Evolutionary conservation across 1,284 basidiomycete genomes (phyloP).

Genomic region (Moesziomyces antarcticus): DNA sequence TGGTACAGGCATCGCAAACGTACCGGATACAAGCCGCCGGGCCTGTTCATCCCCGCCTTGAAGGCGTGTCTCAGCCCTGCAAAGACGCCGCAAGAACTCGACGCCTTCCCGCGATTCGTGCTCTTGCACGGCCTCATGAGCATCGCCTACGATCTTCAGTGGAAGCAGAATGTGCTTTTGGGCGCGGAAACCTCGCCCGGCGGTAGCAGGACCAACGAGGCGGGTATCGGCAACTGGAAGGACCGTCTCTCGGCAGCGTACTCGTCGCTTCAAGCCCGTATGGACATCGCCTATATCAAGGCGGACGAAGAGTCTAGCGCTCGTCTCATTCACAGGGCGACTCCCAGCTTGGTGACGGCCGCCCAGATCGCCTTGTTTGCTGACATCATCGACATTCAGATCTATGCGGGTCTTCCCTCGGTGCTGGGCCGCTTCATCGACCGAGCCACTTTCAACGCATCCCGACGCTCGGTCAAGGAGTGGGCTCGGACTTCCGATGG

Average conservation of each 20-base stretch:
- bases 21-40: constrained; percentile 41
- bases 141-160: constrained; percentile 56
- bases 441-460: constrained; percentile 49
- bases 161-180: constrained; percentile 55
- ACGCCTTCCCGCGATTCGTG: constrained; percentile 51
- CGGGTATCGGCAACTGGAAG: constrained; percentile 45
- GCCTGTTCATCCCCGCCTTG: constrained; percentile 49
- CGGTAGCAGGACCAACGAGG: constrained; percentile 24
- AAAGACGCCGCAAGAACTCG: constrained; percentile 48
- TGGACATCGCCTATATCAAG: constrained; percentile 51
- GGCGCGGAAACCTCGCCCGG: constrained; percentile 45
- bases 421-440: constrained; percentile 58
- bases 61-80: constrained; percentile 50
- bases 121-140: constrained; percentile 58
- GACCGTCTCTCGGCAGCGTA: constrained; percentile 47
- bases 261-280: constrained; percentile 45
- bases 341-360: constrained; percentile 47
- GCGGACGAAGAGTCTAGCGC: constrained; percentile 49
- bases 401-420: constrained; percentile 53
- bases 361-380: constrained; percentile 53
- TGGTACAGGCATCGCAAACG: constrained; percentile 44
- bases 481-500: constrained; percentile 52
- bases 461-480: constrained; percentile 43
- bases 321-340: constrained; percentile 45
- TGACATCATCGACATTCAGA: constrained; percentile 57